These are phyloP conservation scores for Grigorovia humatica DNA, from an alignment of 805 yeast species.

Conservation along the genomic window DNA sequence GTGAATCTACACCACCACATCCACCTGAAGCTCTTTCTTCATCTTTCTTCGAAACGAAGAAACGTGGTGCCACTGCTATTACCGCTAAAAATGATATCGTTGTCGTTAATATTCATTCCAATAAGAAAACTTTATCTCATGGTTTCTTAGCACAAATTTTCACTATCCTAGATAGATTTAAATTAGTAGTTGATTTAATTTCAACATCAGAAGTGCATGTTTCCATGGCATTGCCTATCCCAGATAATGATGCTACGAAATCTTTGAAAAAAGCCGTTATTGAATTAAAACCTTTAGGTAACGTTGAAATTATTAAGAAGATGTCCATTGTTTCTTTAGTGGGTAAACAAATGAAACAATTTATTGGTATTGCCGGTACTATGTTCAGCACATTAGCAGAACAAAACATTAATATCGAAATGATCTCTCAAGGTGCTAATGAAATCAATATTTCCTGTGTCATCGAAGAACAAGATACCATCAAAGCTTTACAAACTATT, in stretches of 20 bases:
- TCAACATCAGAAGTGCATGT: conserved; percentile 97
- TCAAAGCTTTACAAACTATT: conserved; percentile 76
- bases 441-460: conserved; percentile 96
- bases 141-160: conserved; percentile 91
- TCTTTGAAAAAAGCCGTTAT: conserved; percentile 61
- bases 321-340: conserved; percentile 90
- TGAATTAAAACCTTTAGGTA: conserved; percentile 72
- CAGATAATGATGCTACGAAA: conserved; percentile 47
- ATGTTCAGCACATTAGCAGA: conserved; percentile 93
- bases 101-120: conserved; percentile 87
- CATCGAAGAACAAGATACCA: conserved; percentile 69
- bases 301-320: conserved; percentile 77
- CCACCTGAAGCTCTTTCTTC: conserved; percentile 67
- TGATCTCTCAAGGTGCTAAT: conserved; percentile 97
- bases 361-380: conserved; percentile 93
- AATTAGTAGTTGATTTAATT: conserved; percentile 86
- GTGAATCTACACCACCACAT: conserved; percentile 88
- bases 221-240: conserved; percentile 89
- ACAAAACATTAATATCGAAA: conserved; percentile 86
- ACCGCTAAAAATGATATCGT: conserved; percentile 89
- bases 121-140: conserved; percentile 83
- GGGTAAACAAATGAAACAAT: conserved; percentile 94
- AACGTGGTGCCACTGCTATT: conserved; percentile 84
- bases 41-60: conserved; percentile 34
- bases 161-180: conserved; percentile 70